Conservation (phyloP, 1,284 basidiomycete species). For the Papiliotrema fonsecae region DNA sequence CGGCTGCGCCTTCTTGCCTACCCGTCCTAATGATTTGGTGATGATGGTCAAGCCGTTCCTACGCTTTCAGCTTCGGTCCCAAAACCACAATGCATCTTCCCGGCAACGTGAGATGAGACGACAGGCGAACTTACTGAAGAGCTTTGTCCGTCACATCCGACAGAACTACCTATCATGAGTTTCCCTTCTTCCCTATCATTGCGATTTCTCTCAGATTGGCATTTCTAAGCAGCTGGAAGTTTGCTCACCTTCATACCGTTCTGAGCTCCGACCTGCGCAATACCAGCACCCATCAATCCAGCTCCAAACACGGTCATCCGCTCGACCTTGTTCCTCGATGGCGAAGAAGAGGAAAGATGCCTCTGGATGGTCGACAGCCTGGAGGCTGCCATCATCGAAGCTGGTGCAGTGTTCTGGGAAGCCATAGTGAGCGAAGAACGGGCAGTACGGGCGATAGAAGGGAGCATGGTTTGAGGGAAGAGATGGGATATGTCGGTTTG, state of each 20-base stretch:
- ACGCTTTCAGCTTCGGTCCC: slow-evolving; percentile 6
- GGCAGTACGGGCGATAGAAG: not conserved
- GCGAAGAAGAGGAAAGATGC: slow-evolving; percentile 17
- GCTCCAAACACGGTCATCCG: slow-evolving; percentile 50
- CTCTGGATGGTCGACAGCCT: slow-evolving; percentile 19
- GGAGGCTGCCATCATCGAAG: slow-evolving; percentile 5
- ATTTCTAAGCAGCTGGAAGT: too few relatives aligned
- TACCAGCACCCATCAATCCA: slow-evolving; percentile 54
- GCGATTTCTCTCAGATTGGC: too few relatives aligned
- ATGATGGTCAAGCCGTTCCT: slow-evolving; percentile 56
- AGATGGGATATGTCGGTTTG: too few relatives aligned
- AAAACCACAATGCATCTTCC: not conserved
- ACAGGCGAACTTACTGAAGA: slow-evolving; percentile 27
- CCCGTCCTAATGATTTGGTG: slow-evolving; percentile 52
- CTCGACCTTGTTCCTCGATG: slow-evolving; percentile 24
- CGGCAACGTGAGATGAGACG: not conserved
- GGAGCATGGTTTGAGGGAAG: too few relatives aligned
- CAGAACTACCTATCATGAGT: slow-evolving; percentile 32
- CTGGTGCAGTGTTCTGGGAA: too few relatives aligned
- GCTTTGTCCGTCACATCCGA: slow-evolving; percentile 49
- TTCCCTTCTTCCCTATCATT: not conserved
- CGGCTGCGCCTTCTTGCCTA: slow-evolving; percentile 53
- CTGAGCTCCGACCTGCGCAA: slow-evolving; percentile 52
- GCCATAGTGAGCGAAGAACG: not conserved
- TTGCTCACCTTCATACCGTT: slow-evolving; percentile 48